Percentiles rank a stretch among this genome's conserved stretches.
These are phyloP conservation scores for Eragrostis nindensis DNA, from an alignment of 176 grass and related monocot species.

Conservation along the genomic window DNA sequence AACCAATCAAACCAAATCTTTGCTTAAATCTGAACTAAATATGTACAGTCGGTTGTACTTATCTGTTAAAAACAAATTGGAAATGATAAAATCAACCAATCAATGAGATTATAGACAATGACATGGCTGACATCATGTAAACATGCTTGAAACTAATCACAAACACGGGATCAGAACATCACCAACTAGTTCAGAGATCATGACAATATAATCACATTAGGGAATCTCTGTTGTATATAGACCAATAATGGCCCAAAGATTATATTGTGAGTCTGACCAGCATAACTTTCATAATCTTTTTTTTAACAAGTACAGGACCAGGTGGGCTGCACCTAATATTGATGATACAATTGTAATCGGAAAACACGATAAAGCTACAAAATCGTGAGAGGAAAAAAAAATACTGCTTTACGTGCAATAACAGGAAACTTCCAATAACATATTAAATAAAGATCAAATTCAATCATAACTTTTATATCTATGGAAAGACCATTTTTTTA, in stretches of 20 bases:
- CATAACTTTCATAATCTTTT: neutral
- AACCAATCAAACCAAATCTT: conserved; percentile 11
- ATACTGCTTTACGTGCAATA: no score
- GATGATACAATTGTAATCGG: neutral
- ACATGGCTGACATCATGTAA: conserved; percentile 37
- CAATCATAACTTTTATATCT: neutral
- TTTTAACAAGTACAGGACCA: neutral
- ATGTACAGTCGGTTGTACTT: neutral
- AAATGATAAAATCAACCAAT: neutral
- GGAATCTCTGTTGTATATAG: conserved; percentile 33
- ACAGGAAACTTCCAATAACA: no score
- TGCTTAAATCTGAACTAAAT: conserved; percentile 15
- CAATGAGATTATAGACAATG: conserved; percentile 12
- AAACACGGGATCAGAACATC: conserved; percentile 6
- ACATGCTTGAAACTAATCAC: conserved; percentile 20
- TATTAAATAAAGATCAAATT: neutral
- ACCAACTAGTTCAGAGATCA: conserved; percentile 26
- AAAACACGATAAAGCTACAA: neutral
- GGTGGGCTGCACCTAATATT: conserved; percentile 7
- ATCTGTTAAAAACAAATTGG: neutral
- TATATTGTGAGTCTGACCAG: conserved; percentile 26
- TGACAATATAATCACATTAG: conserved; percentile 27
- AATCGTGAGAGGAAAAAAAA: no score
- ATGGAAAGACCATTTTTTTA: neutral
- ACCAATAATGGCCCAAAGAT: conserved; percentile 31